These are phyloP conservation scores for Tolypocladium sp. DNA, from an alignment of 2,329 filamentous ascomycete genomes.

Conservation along the genomic window DNA sequence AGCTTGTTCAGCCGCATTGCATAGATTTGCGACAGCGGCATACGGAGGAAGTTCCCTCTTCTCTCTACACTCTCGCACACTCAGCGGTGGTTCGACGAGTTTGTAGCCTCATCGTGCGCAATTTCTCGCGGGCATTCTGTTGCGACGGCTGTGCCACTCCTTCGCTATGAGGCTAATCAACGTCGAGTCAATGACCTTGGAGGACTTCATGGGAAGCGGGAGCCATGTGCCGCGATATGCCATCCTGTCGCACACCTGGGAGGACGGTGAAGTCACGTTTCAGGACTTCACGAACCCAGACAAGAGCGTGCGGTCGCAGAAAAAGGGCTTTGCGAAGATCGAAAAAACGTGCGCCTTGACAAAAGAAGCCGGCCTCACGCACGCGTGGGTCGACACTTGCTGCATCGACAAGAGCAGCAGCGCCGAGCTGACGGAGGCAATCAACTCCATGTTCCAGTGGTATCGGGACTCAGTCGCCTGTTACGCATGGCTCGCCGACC, in stretches of 20 bases:
- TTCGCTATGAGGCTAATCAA: constrained; percentile 16
- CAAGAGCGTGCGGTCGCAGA: neutral
- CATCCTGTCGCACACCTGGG: constrained; percentile 27
- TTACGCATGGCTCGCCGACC: constrained; percentile 15
- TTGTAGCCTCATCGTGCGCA: no score
- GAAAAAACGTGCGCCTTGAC: constrained; percentile 9
- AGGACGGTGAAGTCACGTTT: constrained; percentile 17
- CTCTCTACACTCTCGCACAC: no score
- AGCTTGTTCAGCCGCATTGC: neutral
- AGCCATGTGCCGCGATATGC: constrained; percentile 14
- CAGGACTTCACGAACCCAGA: constrained; percentile 8
- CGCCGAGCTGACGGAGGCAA: constrained; percentile 18
- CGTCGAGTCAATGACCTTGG: constrained; percentile 8
- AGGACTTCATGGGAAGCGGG: constrained; percentile 9
- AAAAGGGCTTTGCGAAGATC: constrained; percentile 15
- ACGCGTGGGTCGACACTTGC: constrained; percentile 20
- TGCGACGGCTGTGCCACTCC: no score
- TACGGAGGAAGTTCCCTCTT: no score
- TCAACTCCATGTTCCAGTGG: constrained; percentile 17
- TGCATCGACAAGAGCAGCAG: constrained; percentile 16
- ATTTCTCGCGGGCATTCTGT: no score
- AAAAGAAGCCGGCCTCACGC: constrained; percentile 4
- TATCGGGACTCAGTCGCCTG: constrained; percentile 13
- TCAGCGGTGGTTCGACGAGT: no score
- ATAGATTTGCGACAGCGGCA: neutral